phyloP scores from a whole-genome alignment of 257 asterid species.

The Eucommia ulmoides region DNA sequence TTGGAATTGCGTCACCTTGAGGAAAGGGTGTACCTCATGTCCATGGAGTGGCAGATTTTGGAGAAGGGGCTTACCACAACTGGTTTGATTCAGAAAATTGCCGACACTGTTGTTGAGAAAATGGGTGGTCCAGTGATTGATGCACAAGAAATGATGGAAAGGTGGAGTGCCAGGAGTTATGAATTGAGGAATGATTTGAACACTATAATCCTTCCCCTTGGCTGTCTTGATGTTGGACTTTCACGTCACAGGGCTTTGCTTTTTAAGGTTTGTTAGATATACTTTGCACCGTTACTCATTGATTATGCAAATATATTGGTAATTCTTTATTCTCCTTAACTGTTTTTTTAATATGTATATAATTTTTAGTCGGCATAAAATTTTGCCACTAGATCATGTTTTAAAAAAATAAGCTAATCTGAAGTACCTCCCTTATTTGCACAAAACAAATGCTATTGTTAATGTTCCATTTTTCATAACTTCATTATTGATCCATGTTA shows the following conservation, averaged over 20 bases:
- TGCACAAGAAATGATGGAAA: slow-evolving; percentile 77
- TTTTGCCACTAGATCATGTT: neutral
- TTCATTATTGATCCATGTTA: neutral
- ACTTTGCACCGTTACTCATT: slow-evolving; percentile 2
- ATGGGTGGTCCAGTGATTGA: slow-evolving; percentile 94
- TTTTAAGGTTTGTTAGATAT: slow-evolving; percentile 59
- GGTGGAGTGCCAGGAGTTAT: slow-evolving; percentile 66
- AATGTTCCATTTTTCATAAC: neutral
- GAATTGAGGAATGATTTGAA: slow-evolving; percentile 42
- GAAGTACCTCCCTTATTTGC: too few relatives aligned
- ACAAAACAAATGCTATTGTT: neutral
- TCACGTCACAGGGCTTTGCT: slow-evolving; percentile 98
- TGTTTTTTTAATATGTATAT: neutral
- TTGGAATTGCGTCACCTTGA: slow-evolving; percentile 64
- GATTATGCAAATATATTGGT: neutral
- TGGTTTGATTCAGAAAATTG: slow-evolving; percentile 62
- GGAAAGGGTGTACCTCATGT: slow-evolving; percentile 58
- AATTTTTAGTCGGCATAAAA: neutral
- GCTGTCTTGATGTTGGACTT: slow-evolving; percentile 88
- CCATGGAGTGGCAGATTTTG: slow-evolving; percentile 41
- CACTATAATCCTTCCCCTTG: slow-evolving; percentile 66
- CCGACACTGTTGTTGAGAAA: slow-evolving; percentile 64
- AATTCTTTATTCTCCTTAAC: neutral
- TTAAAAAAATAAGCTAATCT: neutral
- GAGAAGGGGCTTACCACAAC: slow-evolving; percentile 36